Percentiles rank a stretch among this genome's conserved stretches.
These are phyloP conservation scores for Liriodendron chinense DNA, from an alignment of 164 flowering plant species.

Conservation along the genomic window DNA sequence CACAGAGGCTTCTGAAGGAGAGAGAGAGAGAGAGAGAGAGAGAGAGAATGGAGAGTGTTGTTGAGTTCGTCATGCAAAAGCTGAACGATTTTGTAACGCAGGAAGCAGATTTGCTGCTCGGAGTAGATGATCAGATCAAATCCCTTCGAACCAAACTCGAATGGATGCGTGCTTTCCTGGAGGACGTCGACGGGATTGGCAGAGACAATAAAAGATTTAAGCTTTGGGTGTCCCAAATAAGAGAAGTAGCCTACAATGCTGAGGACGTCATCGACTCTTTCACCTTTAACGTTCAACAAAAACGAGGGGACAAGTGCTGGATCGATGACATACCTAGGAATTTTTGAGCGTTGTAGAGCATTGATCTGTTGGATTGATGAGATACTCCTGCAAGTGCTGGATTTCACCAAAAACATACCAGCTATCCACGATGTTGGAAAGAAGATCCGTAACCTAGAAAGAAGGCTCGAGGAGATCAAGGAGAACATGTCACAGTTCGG, in stretches of 20 bases:
- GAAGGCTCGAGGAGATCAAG: conserved; percentile 16
- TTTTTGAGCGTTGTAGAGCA: too few relatives aligned
- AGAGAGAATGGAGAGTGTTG: too few relatives aligned
- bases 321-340: too few relatives aligned
- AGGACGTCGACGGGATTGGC: background rate
- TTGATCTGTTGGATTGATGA: background rate
- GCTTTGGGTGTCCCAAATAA: background rate
- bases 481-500: background rate
- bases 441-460: conserved; percentile 35
- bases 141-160: background rate
- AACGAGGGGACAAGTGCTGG: background rate
- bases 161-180: background rate
- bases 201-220: background rate
- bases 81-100: background rate
- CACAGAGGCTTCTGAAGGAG: too few relatives aligned
- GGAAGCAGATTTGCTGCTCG: background rate
- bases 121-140: background rate
- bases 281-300: background rate
- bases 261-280: conserved; percentile 8
- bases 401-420: conserved; percentile 14
- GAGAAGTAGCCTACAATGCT: background rate
- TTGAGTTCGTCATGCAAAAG: background rate
- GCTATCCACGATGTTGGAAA: conserved; percentile 22
- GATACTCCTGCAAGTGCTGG: too few relatives aligned
- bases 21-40: too few relatives aligned